Base-by-base conservation (phyloP, 139 green algal genomes). In the Chlamydomonas asymmetrica region DNA sequence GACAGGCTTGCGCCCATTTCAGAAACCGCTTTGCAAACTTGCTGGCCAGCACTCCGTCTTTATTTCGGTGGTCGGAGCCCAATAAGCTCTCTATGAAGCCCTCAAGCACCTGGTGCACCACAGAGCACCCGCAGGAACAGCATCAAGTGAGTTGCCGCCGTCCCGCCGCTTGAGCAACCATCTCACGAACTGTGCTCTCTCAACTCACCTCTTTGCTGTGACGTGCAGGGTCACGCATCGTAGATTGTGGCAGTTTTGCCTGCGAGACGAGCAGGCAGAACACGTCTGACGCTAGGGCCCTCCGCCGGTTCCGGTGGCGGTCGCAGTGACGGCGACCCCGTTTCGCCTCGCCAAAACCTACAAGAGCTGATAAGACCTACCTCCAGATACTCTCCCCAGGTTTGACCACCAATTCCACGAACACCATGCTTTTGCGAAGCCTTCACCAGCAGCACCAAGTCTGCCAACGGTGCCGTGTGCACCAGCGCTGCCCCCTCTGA, bases 381-480 rank as follows among this genome's bases (percentile, higher is more conserved):
- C 35, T 65, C 64, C 6, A 65, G 34, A 27, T 41, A 74, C 20
- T 74, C 50, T 5, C 8, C 1, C 67, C 67, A 74, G 45, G 25
- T 5, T 25, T n/a, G n/a, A n/a, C 67, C 67, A 50, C 2, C 40
- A 2, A 31, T 65, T 22, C 50, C 67, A 39, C 16, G 3, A n/a
- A 65, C 3, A 22, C 52, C 29, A 10, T 74, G 35, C 6, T 39
- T 65, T 20, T 50, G 35, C 3, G 45, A 29, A 2, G 25, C 35
- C 27, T 65, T 64, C 10, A 74, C 67, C 3, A 73, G 66, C 8
- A 32, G 5, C 34, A 63, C 66, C 31, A 73, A 34, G 10, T 63
- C 5, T n/a, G n/a, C n/a, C n/a, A n/a, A n/a, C n/a, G n/a, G n/a
- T n/a, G n/a, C n/a, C n/a, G n/a, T n/a, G n/a, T n/a, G n/a, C n/a